Percentiles rank a stretch among this genome's conserved stretches.
phyloP scores from a whole-genome alignment of 495 filamentous ascomycete genomes.

The Lophiotrema nucula region DNA sequence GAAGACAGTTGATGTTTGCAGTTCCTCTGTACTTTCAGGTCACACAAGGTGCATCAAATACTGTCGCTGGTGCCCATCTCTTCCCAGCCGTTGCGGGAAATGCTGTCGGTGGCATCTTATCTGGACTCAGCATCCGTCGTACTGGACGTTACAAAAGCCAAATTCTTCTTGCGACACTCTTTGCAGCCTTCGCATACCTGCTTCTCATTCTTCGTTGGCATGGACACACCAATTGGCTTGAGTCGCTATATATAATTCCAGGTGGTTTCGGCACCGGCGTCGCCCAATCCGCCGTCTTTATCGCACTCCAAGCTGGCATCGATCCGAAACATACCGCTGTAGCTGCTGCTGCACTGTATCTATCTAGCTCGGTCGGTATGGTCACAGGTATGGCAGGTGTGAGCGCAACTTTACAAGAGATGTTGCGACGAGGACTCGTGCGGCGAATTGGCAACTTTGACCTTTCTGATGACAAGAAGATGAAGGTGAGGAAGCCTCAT shows the following conservation, averaged over 20 bases:
- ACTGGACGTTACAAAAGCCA: constrained; percentile 61
- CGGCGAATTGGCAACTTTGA: constrained; percentile 2
- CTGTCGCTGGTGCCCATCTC: constrained; percentile 59
- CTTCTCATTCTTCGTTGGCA: constrained; percentile 61
- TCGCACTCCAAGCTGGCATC: constrained; percentile 24
- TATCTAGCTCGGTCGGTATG: constrained; percentile 17
- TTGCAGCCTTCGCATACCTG: constrained; percentile 53
- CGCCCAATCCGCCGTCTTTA: constrained; percentile 30
- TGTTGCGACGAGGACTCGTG: constrained; percentile 2
- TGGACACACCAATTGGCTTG: constrained; percentile 58
- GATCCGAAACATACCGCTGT: constrained; percentile 19
- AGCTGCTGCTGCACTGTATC: constrained; percentile 25
- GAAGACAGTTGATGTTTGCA: constrained; percentile 50
- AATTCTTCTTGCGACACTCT: constrained; percentile 50
- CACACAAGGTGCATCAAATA: constrained; percentile 54
- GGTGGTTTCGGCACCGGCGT: constrained; percentile 38
- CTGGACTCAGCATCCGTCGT: constrained; percentile 57
- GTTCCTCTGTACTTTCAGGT: constrained; percentile 71
- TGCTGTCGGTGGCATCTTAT: constrained; percentile 59
- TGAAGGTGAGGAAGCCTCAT: neutral
- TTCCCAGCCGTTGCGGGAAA: constrained; percentile 66
- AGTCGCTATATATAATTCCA: constrained; percentile 63
- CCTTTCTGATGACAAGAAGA: neutral
- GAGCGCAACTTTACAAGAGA: constrained; percentile 15
- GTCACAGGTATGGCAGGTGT: constrained; percentile 17